phyloP scores from a whole-genome alignment of 2,329 filamentous ascomycete genomes.

The Fusarium redolens region DNA sequence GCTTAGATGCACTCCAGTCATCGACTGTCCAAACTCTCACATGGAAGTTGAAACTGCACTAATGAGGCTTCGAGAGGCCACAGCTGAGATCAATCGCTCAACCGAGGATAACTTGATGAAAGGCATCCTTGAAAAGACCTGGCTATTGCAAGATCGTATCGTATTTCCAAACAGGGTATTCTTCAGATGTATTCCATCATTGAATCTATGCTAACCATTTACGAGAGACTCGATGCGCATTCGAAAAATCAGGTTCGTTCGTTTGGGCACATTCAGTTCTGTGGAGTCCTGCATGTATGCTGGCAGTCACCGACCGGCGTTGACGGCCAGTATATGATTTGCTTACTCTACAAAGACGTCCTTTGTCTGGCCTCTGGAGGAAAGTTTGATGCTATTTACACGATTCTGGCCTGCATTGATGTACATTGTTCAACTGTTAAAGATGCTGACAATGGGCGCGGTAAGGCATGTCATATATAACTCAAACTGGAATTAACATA shows the following conservation, averaged over 20 bases:
- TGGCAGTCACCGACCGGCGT: slow-evolving; percentile 79
- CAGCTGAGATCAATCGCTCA: slow-evolving; percentile 84
- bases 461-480: slow-evolving; percentile 54
- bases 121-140: slow-evolving; percentile 80
- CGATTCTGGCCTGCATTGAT: slow-evolving; percentile 78
- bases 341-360: slow-evolving; percentile 83
- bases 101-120: slow-evolving; percentile 79
- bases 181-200: neutral
- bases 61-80: slow-evolving; percentile 77
- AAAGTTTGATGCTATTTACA: slow-evolving; percentile 75
- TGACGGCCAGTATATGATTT: slow-evolving; percentile 85
- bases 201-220: neutral
- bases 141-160: slow-evolving; percentile 85
- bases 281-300: slow-evolving; percentile 84
- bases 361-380: slow-evolving; percentile 78
- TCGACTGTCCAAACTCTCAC: slow-evolving; percentile 86
- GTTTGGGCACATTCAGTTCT: slow-evolving; percentile 83
- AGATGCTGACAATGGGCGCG: slow-evolving; percentile 79
- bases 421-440: slow-evolving; percentile 75
- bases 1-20: slow-evolving; percentile 82
- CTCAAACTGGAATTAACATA: slow-evolving; percentile 12
- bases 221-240: slow-evolving; percentile 61
- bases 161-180: slow-evolving; percentile 78
- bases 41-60: slow-evolving; percentile 81
- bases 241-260: slow-evolving; percentile 77